A percentile compares a stretch with the other conserved stretches of the same genome.
Conservation (phyloP, 768 basidiomycete species). For the Hemileccinum impolitum region DNA sequence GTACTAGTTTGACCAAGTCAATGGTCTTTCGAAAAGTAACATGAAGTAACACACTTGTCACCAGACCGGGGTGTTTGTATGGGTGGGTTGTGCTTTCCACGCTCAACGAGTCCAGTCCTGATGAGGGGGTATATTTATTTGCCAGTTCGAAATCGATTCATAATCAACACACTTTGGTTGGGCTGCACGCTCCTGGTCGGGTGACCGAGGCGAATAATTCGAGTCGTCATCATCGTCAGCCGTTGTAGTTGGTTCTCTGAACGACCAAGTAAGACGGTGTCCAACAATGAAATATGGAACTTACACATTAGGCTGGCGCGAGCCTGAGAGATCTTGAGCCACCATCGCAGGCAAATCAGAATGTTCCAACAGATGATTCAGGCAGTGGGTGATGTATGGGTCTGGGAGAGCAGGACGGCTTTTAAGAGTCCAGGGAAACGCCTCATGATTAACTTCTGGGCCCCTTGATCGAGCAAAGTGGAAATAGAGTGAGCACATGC, state of each 20-base stretch:
- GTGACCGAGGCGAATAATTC: not conserved
- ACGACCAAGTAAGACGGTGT: not conserved
- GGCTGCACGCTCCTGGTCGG: too few species aligned
- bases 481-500: slow-evolving; percentile 5
- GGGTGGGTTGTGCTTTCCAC: not conserved
- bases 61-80: not conserved
- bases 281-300: not conserved
- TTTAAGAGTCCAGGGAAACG: slow-evolving; percentile 18
- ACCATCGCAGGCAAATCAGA: slow-evolving; percentile 32
- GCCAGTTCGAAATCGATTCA: not conserved
- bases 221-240: not conserved
- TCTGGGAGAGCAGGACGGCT: not conserved
- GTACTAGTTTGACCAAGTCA: not conserved
- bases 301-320: not conserved
- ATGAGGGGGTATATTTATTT: not conserved
- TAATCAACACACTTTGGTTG: not conserved
- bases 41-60: not conserved
- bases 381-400: not conserved
- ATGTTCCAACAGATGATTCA: slow-evolving; percentile 25
- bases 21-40: not conserved
- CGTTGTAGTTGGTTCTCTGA: not conserved
- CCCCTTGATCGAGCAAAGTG: slow-evolving; percentile 2
- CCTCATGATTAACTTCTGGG: not conserved
- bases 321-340: not conserved
- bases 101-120: slow-evolving; percentile 4